A percentile compares a stretch with the other conserved stretches of the same genome.
These are phyloP conservation scores for Aspergillus tamarii DNA, from an alignment of 2,329 filamentous ascomycete species.

Conservation along the genomic window DNA sequence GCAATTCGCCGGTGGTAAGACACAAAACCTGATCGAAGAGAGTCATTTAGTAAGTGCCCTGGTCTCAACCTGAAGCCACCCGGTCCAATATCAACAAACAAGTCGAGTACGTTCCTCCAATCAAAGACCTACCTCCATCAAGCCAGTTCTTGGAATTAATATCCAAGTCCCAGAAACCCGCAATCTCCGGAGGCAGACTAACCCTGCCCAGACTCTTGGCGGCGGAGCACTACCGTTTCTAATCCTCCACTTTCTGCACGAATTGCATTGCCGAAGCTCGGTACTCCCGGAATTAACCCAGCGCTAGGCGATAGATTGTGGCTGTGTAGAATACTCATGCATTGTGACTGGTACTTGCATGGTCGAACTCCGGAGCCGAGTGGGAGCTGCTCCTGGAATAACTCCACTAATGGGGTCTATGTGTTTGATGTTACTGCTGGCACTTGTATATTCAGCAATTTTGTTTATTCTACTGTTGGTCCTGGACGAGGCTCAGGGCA, in stretches of 20 bases:
- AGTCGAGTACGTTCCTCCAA: not conserved
- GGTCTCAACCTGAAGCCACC: not conserved
- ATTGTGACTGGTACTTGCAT: not conserved
- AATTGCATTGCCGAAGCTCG: slow-evolving; percentile 2
- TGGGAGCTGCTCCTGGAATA: not conserved
- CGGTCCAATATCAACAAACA: not conserved
- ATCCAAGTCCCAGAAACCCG: not conserved
- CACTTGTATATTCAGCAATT: not conserved
- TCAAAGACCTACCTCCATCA: not conserved
- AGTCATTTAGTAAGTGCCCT: not conserved
- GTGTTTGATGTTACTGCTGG: not conserved
- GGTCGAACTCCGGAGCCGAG: not conserved
- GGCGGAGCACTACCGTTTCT: not conserved
- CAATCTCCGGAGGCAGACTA: slow-evolving; percentile 2
- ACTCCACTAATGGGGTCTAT: not conserved
- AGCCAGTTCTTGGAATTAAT: not conserved
- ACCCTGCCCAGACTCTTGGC: slow-evolving; percentile 2
- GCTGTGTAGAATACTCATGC: not conserved
- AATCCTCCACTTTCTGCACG: slow-evolving; percentile 4
- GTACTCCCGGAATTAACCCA: not conserved
- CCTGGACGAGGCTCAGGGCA: not conserved
- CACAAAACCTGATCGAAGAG: not conserved
- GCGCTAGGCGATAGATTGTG: slow-evolving; percentile 1
- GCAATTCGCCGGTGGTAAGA: not conserved
- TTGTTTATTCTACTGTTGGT: not conserved